Evolutionary conservation across 2,329 filamentous ascomycete species (phyloP), one percentile per base, ranked within the genome.

Genomic region (Pleomassaria siparia): DNA sequence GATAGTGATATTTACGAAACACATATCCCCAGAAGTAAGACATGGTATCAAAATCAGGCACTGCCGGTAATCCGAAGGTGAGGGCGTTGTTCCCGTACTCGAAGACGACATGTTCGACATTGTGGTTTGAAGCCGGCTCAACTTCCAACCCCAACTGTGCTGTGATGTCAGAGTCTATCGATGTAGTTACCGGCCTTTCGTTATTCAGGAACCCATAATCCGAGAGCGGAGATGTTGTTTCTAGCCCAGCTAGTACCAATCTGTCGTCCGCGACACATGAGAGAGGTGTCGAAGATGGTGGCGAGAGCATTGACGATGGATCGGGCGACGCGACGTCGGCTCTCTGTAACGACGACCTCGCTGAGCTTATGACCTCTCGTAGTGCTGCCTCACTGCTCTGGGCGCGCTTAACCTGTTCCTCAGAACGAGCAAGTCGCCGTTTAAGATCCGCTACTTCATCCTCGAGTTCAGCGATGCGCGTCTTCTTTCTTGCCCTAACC

Each of bases 401-500:
- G 12, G 43, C 25, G 9, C 24, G 21, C 32, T 49, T 49, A 15
- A 46, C 46, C 24, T 32, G 21, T n/a, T 42, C 46, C 40, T 51
- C 46, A 10, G 42, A 45, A 11, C 4, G 20, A 6, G 6, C 20
- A 10, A 37, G 35, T 3, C 20, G 18, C 6, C 13, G 18, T 22
- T 44, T 45, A 42, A 37, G 35, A 21, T 24, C 35, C 10, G 18
- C 6, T 11, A 37, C 35, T 22, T 37, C 35, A 22, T 37, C 35
- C n/a, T 37, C 35, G 20, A 37, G 35, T 15, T 37, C 35, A 9
- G 33, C 26, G 16, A 51, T 43, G 11, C 40, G 49, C 16, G 18
- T 51, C 46, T 33, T 51, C 39, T 51, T 51, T 12, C 49, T 11
- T 33, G 49, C 46, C 41, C 49, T 43, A 25, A 11, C 18, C 32